Evolutionary conservation across 257 asterid species (phyloP).

Genomic region (Nicotiana attenuata): DNA sequence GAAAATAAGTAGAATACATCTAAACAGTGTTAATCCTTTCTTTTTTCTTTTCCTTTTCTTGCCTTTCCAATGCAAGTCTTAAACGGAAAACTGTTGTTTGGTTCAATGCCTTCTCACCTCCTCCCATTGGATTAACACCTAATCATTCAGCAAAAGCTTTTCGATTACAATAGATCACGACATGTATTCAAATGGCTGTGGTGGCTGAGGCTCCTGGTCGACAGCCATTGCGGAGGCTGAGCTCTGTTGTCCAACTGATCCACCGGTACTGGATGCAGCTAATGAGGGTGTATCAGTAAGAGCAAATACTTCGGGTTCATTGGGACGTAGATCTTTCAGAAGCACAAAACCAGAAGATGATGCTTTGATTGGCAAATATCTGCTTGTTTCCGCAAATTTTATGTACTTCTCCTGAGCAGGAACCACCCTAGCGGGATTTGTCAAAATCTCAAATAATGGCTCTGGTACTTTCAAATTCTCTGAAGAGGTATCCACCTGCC

Average conservation of each 20-base stretch:
- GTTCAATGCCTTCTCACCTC: background rate
- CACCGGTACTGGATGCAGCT: slow-evolving; percentile 36
- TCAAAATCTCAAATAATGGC: slow-evolving; percentile 63
- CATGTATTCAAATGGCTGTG: slow-evolving; percentile 78
- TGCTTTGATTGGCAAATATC: slow-evolving; percentile 81
- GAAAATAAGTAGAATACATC: background rate
- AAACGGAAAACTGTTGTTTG: background rate
- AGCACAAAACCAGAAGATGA: slow-evolving; percentile 89
- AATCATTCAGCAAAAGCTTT: background rate
- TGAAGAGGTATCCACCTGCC: slow-evolving; percentile 51
- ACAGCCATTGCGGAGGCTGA: slow-evolving; percentile 73
- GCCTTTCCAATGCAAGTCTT: background rate
- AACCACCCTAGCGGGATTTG: slow-evolving; percentile 91
- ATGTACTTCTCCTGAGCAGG: slow-evolving; percentile 82
- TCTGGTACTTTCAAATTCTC: slow-evolving; percentile 81
- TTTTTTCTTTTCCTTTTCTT: too few relatives aligned
- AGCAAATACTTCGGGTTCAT: slow-evolving; percentile 69
- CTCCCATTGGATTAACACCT: background rate
- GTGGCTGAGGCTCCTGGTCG: slow-evolving; percentile 92
- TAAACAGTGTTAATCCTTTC: background rate
- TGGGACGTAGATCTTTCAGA: slow-evolving; percentile 70
- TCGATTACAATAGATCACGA: slow-evolving; percentile 20
- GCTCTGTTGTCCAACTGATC: slow-evolving; percentile 50
- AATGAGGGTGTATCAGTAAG: slow-evolving; percentile 75
- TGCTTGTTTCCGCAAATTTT: slow-evolving; percentile 64